phyloP scores from a whole-genome alignment of 192 early-diverging fungal species.

The Phycomyces blakesleeanus region DNA sequence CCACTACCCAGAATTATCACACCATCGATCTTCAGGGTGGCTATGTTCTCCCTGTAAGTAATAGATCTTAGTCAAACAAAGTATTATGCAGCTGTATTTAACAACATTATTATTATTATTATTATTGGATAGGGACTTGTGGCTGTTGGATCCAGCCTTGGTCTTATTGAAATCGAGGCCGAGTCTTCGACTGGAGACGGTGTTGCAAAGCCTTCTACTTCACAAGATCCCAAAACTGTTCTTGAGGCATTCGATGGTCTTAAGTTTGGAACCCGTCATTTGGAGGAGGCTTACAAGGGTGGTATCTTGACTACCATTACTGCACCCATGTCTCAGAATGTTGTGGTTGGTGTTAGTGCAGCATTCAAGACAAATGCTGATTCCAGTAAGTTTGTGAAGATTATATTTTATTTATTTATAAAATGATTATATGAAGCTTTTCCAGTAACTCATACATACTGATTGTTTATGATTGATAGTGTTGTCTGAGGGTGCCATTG shows the following conservation, averaged over 20 bases:
- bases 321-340: slow-evolving; percentile 44
- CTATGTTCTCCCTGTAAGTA: slow-evolving; percentile 53
- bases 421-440: no score
- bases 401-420: no score
- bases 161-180: slow-evolving; percentile 60
- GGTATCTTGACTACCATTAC: slow-evolving; percentile 62
- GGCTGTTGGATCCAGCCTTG: slow-evolving; percentile 56
- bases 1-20: slow-evolving; percentile 4
- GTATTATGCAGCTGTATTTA: no score
- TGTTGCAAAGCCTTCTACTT: slow-evolving; percentile 12
- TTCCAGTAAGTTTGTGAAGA: slow-evolving; percentile 44
- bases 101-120: background rate
- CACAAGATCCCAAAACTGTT: slow-evolving; percentile 21
- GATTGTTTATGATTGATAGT: no score
- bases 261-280: slow-evolving; percentile 53
- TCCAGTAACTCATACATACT: no score
- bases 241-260: slow-evolving; percentile 61
- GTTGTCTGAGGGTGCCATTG: slow-evolving; percentile 36
- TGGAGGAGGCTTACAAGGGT: slow-evolving; percentile 53
- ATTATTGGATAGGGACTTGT: slow-evolving; percentile 50
- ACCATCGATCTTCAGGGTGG: slow-evolving; percentile 54
- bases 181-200: slow-evolving; percentile 65
- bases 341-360: slow-evolving; percentile 59
- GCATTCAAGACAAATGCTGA: slow-evolving; percentile 64
- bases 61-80: background rate